Conservation (phyloP, 495 filamentous ascomycete species). For the Neurospora pannonica region DNA sequence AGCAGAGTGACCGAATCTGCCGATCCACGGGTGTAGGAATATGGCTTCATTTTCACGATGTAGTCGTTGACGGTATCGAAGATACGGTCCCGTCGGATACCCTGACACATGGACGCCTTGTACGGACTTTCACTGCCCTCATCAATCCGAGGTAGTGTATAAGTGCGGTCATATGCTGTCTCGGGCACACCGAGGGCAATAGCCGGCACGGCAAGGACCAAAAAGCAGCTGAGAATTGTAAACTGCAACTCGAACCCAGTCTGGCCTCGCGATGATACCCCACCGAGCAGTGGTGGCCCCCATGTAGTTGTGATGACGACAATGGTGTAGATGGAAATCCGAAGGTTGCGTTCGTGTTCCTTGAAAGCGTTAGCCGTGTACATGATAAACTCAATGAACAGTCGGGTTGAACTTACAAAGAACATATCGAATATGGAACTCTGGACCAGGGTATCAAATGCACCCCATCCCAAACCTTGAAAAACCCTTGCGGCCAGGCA, state of each 20-base stretch:
- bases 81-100: slow-evolving; percentile 20
- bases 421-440: slow-evolving; percentile 42
- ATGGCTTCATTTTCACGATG: slow-evolving; percentile 28
- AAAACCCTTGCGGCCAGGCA: slow-evolving; percentile 41
- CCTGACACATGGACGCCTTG: slow-evolving; percentile 21
- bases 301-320: slow-evolving; percentile 36
- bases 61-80: slow-evolving; percentile 23
- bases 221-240: slow-evolving; percentile 36
- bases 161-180: slow-evolving; percentile 35
- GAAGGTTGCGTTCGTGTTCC: slow-evolving; percentile 37
- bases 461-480: slow-evolving; percentile 45
- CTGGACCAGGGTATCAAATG: slow-evolving; percentile 38
- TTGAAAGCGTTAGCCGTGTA: slow-evolving; percentile 16
- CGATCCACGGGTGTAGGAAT: slow-evolving; percentile 20
- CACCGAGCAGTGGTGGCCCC: slow-evolving; percentile 40
- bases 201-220: slow-evolving; percentile 34
- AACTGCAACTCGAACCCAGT: slow-evolving; percentile 35
- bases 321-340: slow-evolving; percentile 29
- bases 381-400: not conserved
- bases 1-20: slow-evolving; percentile 20
- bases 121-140: slow-evolving; percentile 7
- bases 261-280: slow-evolving; percentile 27
- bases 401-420: slow-evolving; percentile 30
- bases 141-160: slow-evolving; percentile 20
- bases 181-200: slow-evolving; percentile 39